Evolutionary conservation across 768 basidiomycete species (phyloP).

Genomic region (Trametes meyenii): DNA sequence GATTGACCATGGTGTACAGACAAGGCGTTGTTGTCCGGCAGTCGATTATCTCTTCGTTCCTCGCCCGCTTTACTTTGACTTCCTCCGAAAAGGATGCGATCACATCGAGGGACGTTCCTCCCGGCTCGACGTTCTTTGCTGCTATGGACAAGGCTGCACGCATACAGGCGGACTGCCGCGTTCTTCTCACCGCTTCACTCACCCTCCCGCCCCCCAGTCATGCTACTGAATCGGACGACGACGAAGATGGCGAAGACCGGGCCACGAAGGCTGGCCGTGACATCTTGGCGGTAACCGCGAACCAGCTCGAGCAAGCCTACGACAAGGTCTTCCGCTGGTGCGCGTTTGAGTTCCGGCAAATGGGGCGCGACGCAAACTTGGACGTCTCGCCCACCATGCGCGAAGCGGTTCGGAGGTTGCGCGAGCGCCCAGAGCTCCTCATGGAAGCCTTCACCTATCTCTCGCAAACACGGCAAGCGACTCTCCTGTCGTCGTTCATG

Average conservation of each 20-base stretch:
- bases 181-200: slow-evolving; percentile 62
- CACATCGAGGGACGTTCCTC: slow-evolving; percentile 74
- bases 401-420: slow-evolving; percentile 74
- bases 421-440: slow-evolving; percentile 76
- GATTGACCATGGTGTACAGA: slow-evolving; percentile 40
- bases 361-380: slow-evolving; percentile 71
- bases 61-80: slow-evolving; percentile 82
- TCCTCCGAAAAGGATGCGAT: slow-evolving; percentile 74
- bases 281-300: slow-evolving; percentile 82
- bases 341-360: slow-evolving; percentile 80
- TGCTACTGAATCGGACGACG: background rate
- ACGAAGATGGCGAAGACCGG: slow-evolving; percentile 13
- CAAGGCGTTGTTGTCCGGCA: slow-evolving; percentile 71
- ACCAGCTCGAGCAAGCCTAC: slow-evolving; percentile 86
- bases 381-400: slow-evolving; percentile 68
- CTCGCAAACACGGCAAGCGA: slow-evolving; percentile 79
- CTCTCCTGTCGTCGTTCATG: slow-evolving; percentile 81
- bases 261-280: slow-evolving; percentile 61
- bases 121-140: slow-evolving; percentile 74
- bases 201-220: background rate
- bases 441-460: slow-evolving; percentile 80
- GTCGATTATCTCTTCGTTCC: slow-evolving; percentile 77
- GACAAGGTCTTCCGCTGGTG: slow-evolving; percentile 88
- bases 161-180: slow-evolving; percentile 83
- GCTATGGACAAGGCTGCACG: slow-evolving; percentile 86